A percentile compares a stretch with the other conserved stretches of the same genome.
Conservation (phyloP, 2,329 filamentous ascomycete genomes). For the Chalara sp. region DNA sequence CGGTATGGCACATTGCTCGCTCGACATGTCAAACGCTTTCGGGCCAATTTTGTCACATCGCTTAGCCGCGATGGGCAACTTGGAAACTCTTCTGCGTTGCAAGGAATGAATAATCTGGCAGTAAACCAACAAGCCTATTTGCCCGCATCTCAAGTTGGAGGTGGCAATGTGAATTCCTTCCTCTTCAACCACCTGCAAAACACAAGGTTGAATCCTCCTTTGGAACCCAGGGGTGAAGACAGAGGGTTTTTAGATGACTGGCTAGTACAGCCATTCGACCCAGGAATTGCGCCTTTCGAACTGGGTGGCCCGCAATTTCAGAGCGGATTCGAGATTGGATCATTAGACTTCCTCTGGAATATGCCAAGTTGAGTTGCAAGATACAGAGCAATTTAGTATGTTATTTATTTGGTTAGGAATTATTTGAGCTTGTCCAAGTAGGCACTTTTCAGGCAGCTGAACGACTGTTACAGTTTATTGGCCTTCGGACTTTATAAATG, state of each 20-base stretch:
- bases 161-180: background rate
- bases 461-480: no score
- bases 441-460: no score
- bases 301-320: background rate
- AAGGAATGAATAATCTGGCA: background rate
- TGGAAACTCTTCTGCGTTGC: background rate
- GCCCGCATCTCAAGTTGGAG: background rate
- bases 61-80: background rate
- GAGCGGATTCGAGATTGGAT: background rate
- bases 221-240: background rate
- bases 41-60: conserved; percentile 1
- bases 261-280: conserved; percentile 3
- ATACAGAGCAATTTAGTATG: no score
- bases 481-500: no score
- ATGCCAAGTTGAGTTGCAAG: background rate
- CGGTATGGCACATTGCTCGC: conserved; percentile 9
- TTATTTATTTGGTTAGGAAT: no score
- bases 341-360: background rate
- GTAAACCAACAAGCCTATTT: background rate
- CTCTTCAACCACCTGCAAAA: background rate
- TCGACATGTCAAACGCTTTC: conserved; percentile 4
- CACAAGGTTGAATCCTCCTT: no score
- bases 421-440: no score
- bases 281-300: background rate
- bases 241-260: conserved; percentile 2